Base-by-base conservation (phyloP, 129 eudicot genomes). In the Scalesia atractyloides region DNA sequence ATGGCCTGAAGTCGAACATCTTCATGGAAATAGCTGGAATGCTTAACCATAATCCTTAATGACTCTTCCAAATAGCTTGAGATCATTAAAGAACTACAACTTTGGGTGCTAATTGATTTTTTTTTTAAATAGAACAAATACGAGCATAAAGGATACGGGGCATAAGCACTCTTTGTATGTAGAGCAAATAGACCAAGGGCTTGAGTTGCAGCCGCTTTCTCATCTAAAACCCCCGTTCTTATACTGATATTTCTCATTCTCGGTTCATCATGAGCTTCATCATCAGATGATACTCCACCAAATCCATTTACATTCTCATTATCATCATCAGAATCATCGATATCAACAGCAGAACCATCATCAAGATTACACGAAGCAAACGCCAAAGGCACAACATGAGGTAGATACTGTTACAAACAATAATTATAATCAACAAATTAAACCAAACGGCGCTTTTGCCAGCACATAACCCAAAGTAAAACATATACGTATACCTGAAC, bases 1-100 rank as follows among this genome's bases (percentile, higher is more conserved):
- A 94, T 87, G 48, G 99, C 97, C 81, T 94, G 99, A 57, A 94
- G 97, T 48, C 99, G 90, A 81, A 94, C 99, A 78, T 94, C 99
- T 87, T 94, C 99, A 69, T 94, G 99, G 66, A 94, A 94, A 82
- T 94, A 94, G 54, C 82, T 78, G 2, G 99, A 90, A 69, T 94
- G 99, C 62, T 85, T 83, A 64, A 94, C 85, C 79, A 90, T 53
- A 66, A 94, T 94, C 84, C 87, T 94, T 82, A 87, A 64, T 1
- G 97, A 80, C 86, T 94, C 99, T 60, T 94, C 99, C 85, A 94
- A 81, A 73, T 94, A 94, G 66, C 99, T 94, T 77, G 1, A 13
- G n/a, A 44, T 24, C 52, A 77, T 90, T 81, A 94, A 94, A 88
- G 89, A 75, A 72, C 56, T 43, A 70, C 74, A 81, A 18, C 11